These are phyloP conservation scores for Scutellaria minor DNA, from an alignment of 257 asterid genomes.

Conservation along the genomic window DNA sequence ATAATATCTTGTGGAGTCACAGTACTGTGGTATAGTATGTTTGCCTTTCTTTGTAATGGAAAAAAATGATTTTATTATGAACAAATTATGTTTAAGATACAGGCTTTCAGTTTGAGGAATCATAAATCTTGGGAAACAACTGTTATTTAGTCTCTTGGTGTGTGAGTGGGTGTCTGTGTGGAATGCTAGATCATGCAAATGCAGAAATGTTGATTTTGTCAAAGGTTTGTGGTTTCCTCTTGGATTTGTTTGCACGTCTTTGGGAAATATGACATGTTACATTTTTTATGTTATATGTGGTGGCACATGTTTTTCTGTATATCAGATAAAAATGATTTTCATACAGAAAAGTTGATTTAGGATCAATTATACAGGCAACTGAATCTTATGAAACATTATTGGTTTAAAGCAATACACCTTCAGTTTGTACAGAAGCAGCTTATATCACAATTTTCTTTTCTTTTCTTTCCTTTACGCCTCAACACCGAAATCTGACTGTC, in stretches of 20 bases:
- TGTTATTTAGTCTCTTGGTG: too few species aligned
- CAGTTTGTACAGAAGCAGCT: neutral
- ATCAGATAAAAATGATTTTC: neutral
- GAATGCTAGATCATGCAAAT: conserved; percentile 5
- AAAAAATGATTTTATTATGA: neutral
- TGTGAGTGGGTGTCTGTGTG: neutral
- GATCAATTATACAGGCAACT: neutral
- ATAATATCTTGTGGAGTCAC: neutral
- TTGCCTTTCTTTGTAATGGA: neutral
- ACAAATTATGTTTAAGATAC: neutral
- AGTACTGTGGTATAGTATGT: neutral
- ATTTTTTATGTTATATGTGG: neutral
- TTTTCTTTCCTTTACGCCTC: neutral
- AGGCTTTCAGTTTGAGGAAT: neutral
- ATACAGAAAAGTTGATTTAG: neutral
- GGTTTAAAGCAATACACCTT: neutral
- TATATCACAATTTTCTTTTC: neutral
- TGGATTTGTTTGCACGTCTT: neutral
- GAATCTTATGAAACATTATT: too few species aligned
- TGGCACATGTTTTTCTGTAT: neutral
- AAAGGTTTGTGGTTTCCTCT: neutral
- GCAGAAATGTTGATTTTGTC: neutral
- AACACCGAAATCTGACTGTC: neutral
- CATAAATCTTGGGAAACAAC: neutral
- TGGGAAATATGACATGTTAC: neutral